These are phyloP conservation scores for Avena sativa DNA, from an alignment of 176 grass and related monocot genomes.

Conservation along the genomic window DNA sequence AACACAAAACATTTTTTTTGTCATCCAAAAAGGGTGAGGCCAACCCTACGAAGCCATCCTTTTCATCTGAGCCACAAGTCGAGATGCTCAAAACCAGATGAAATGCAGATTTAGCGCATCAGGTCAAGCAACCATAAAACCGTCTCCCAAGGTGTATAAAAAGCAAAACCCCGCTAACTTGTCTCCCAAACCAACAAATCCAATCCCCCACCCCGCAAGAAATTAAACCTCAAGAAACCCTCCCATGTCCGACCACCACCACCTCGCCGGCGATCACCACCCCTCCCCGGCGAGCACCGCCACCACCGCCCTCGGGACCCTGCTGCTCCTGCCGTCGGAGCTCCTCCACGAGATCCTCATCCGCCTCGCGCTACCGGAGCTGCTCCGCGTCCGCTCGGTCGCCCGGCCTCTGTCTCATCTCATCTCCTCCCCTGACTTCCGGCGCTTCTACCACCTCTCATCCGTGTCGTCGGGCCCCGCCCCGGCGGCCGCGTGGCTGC, in stretches of 20 bases:
- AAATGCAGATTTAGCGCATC: constrained; percentile 3
- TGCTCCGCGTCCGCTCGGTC: constrained; percentile 76
- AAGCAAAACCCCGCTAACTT: constrained; percentile 40
- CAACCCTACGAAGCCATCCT: constrained; percentile 21
- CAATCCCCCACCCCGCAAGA: constrained; percentile 33
- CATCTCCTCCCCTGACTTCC: constrained; percentile 72
- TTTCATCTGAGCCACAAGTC: constrained; percentile 31
- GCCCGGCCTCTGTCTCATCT: constrained; percentile 73
- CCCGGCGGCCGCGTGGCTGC: constrained; percentile 78
- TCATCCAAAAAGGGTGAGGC: neutral
- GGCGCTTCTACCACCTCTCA: constrained; percentile 72
- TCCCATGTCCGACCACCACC: constrained; percentile 50
- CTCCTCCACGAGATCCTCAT: constrained; percentile 85
- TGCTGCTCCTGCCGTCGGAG: constrained; percentile 73
- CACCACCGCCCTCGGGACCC: constrained; percentile 38
- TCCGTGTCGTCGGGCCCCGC: constrained; percentile 51
- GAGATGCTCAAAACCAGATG: neutral
- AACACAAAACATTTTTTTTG: neutral
- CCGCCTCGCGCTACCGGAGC: constrained; percentile 75
- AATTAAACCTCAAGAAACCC: constrained; percentile 60
- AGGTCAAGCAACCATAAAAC: constrained; percentile 36
- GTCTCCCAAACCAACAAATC: constrained; percentile 49
- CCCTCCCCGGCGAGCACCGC: constrained; percentile 38
- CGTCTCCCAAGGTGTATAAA: constrained; percentile 29
- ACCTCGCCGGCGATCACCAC: constrained; percentile 41